These are phyloP conservation scores for Clathrospora elynae DNA, from an alignment of 2,329 filamentous ascomycete species.

Conservation along the genomic window DNA sequence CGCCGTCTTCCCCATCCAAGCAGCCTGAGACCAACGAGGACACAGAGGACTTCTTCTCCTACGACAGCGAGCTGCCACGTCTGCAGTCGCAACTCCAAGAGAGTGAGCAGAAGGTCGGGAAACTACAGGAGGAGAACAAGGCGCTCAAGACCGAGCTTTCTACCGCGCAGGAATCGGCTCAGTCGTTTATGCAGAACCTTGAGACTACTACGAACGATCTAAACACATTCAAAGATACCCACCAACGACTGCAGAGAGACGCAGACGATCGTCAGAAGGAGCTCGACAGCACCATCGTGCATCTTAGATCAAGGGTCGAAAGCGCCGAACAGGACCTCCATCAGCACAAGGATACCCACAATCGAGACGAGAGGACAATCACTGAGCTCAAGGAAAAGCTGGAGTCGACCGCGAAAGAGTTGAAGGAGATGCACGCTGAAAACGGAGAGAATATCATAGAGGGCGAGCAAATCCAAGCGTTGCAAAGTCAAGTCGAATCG, in stretches of 20 bases:
- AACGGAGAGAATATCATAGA: slow-evolving; percentile 40
- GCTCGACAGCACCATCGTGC: slow-evolving; percentile 34
- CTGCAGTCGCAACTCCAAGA: slow-evolving; percentile 75
- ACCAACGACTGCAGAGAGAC: slow-evolving; percentile 50
- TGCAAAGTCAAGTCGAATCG: slow-evolving; percentile 37
- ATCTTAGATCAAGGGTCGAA: slow-evolving; percentile 38
- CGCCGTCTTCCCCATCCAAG: slow-evolving; percentile 34
- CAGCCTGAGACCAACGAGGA: slow-evolving; percentile 40
- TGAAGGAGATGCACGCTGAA: slow-evolving; percentile 54
- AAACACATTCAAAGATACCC: slow-evolving; percentile 58
- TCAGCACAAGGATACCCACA: slow-evolving; percentile 48
- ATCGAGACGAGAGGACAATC: slow-evolving; percentile 51
- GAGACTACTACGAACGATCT: slow-evolving; percentile 71
- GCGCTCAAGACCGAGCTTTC: slow-evolving; percentile 72
- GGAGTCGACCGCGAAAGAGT: slow-evolving; percentile 50
- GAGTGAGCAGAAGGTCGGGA: slow-evolving; percentile 71
- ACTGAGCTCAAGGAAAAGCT: slow-evolving; percentile 41
- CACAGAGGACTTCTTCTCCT: slow-evolving; percentile 85
- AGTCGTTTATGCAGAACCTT: slow-evolving; percentile 59
- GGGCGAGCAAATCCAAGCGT: slow-evolving; percentile 33
- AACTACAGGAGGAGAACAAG: slow-evolving; percentile 71
- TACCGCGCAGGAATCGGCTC: slow-evolving; percentile 68
- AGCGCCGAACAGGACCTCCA: slow-evolving; percentile 55
- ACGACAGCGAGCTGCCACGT: slow-evolving; percentile 82
- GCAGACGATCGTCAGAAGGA: slow-evolving; percentile 37